A percentile compares a stretch with the other conserved stretches of the same genome.
phyloP scores from a whole-genome alignment of 192 early-diverging fungal species.

The Backusella macrospora region DNA sequence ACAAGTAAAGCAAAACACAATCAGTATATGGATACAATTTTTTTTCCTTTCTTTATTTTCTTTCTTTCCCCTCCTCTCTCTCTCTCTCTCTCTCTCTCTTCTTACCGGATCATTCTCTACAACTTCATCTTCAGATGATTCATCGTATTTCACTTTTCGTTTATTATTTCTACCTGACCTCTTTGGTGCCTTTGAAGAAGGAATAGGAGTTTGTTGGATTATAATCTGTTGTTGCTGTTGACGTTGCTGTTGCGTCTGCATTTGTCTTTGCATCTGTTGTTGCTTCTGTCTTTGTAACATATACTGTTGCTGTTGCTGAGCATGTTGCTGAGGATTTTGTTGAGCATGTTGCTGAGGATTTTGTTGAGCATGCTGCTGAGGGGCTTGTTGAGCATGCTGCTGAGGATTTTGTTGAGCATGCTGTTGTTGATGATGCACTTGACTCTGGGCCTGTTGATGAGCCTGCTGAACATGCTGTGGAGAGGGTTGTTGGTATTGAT shows the following conservation, averaged over 20 bases:
- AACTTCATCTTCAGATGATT: conserved; percentile 26
- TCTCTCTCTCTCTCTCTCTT: neutral
- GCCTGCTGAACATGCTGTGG: neutral
- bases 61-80: neutral
- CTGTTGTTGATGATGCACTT: neutral
- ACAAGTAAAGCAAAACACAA: neutral
- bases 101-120: neutral
- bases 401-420: neutral
- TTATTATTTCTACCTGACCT: conserved; percentile 4
- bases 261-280: conserved; percentile 4
- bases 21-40: neutral
- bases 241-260: neutral
- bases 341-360: neutral
- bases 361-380: neutral
- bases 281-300: conserved; percentile 5
- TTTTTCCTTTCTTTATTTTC: neutral
- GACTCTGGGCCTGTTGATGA: neutral
- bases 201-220: neutral
- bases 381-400: conserved; percentile 13
- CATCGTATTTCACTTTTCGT: conserved; percentile 17
- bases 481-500: neutral
- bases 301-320: conserved; percentile 12
- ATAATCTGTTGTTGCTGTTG: neutral
- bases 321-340: neutral
- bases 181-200: conserved; percentile 2